phyloP scores from a whole-genome alignment of 306 rosid species.

The Mimosa bimucronata region DNA sequence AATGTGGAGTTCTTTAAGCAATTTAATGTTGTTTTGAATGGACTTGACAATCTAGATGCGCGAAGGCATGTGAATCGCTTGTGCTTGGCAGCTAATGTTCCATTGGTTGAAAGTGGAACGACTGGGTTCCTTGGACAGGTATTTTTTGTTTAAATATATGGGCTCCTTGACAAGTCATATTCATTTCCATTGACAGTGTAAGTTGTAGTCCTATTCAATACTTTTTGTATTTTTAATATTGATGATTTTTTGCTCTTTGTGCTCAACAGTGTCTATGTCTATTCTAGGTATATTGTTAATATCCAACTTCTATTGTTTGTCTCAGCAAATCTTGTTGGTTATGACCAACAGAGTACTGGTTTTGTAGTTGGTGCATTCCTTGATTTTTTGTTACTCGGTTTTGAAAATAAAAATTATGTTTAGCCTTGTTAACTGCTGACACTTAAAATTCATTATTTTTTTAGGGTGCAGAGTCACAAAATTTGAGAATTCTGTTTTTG shows the following conservation, averaged over 20 bases:
- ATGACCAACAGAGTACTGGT: neutral
- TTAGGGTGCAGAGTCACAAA: conserved; percentile 6
- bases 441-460: conserved; percentile 9
- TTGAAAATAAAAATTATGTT: neutral
- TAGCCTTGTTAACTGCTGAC: neutral
- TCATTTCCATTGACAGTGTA: neutral
- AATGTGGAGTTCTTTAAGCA: conserved; percentile 88
- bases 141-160: conserved; percentile 30
- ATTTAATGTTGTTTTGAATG: conserved; percentile 91
- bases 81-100: conserved; percentile 94
- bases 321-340: neutral
- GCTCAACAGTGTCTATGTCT: neutral
- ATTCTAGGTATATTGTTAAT: neutral
- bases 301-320: neutral
- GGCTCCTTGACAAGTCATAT: conserved; percentile 14
- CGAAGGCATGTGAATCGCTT: conserved; percentile 96
- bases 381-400: neutral
- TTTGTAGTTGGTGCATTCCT: neutral
- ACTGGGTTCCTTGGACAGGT: conserved; percentile 99
- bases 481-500: neutral
- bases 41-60: conserved; percentile 98
- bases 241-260: conserved; percentile 9
- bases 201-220: neutral
- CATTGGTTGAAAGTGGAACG: conserved; percentile 98
- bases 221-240: conserved; percentile 1